These are phyloP conservation scores for Pezicula neosporulosa DNA, from an alignment of 2,329 filamentous ascomycete genomes.

Conservation along the genomic window DNA sequence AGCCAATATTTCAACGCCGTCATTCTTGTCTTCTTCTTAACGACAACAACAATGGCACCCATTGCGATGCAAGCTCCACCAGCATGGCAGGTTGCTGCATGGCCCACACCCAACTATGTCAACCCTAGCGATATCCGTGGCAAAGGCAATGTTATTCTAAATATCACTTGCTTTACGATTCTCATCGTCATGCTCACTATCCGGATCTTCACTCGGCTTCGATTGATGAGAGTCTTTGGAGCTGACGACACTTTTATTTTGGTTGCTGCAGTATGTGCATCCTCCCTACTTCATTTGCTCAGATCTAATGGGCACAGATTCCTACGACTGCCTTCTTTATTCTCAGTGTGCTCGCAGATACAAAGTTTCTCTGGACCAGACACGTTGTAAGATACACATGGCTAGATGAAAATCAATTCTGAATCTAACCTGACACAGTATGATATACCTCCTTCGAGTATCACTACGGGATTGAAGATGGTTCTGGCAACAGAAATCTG, in stretches of 20 bases:
- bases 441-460: conserved; percentile 31
- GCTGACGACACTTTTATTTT: conserved; percentile 43
- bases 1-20: not conserved
- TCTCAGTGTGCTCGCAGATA: conserved; percentile 31
- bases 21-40: not conserved
- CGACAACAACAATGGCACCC: too few relatives aligned
- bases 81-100: conserved; percentile 10
- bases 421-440: conserved; percentile 22
- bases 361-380: conserved; percentile 33
- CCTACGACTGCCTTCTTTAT: conserved; percentile 35
- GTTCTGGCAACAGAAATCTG: conserved; percentile 35
- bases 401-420: too few relatives aligned
- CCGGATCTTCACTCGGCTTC: conserved; percentile 42
- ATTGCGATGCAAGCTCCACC: conserved; percentile 19
- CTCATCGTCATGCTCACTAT: conserved; percentile 38
- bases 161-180: conserved; percentile 35
- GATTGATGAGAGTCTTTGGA: conserved; percentile 40
- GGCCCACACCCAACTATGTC: conserved; percentile 41
- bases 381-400: conserved; percentile 21
- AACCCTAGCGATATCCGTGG: conserved; percentile 41
- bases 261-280: conserved; percentile 30
- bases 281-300: not conserved
- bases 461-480: conserved; percentile 33
- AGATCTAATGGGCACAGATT: conserved; percentile 8
- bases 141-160: conserved; percentile 37